Conservation (phyloP, 352 stramenopile genomes). For the Phytophthora rubi region DNA sequence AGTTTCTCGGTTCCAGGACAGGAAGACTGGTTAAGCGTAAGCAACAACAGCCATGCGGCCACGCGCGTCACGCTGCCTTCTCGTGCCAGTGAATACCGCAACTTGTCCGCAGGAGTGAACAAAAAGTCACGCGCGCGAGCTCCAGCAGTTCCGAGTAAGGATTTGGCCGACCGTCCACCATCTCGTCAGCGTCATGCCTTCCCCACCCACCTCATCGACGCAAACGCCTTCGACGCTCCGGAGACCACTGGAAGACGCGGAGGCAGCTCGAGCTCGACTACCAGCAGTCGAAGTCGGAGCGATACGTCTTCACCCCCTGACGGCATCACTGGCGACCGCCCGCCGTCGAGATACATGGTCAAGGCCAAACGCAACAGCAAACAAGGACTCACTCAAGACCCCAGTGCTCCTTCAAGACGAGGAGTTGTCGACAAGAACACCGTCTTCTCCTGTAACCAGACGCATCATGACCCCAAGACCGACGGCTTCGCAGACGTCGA, state of each 20-base stretch:
- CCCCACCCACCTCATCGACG: conserved; percentile 75
- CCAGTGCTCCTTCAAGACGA: conserved; percentile 43
- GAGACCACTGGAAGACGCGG: conserved; percentile 18
- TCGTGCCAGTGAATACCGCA: conserved; percentile 37
- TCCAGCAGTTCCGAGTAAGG: conserved; percentile 7
- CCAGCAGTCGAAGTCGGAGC: conserved; percentile 15
- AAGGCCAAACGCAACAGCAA: conserved; percentile 50
- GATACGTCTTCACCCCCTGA: conserved; percentile 5
- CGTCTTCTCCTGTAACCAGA: conserved; percentile 55
- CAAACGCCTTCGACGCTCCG: conserved; percentile 41
- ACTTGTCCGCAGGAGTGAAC: conserved; percentile 32
- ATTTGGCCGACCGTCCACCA: conserved; percentile 54
- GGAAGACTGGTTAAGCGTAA: conserved; percentile 20
- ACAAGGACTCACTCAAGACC: conserved; percentile 9
- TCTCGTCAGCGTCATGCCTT: conserved; percentile 82
- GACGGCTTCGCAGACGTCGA: conserved; percentile 85
- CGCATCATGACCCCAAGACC: conserved; percentile 75
- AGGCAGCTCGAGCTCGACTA: conserved; percentile 16
- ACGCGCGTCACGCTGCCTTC: conserved; percentile 23
- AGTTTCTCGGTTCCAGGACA: conserved; percentile 2
- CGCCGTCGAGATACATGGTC: conserved; percentile 81
- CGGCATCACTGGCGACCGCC: conserved; percentile 41
- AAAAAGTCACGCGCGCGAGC: conserved; percentile 26
- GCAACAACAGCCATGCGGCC: conserved; percentile 9
- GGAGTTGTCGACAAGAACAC: conserved; percentile 40